Evolutionary conservation across 345 rosid species (phyloP).

Genomic region (Syzygium oleosum): DNA sequence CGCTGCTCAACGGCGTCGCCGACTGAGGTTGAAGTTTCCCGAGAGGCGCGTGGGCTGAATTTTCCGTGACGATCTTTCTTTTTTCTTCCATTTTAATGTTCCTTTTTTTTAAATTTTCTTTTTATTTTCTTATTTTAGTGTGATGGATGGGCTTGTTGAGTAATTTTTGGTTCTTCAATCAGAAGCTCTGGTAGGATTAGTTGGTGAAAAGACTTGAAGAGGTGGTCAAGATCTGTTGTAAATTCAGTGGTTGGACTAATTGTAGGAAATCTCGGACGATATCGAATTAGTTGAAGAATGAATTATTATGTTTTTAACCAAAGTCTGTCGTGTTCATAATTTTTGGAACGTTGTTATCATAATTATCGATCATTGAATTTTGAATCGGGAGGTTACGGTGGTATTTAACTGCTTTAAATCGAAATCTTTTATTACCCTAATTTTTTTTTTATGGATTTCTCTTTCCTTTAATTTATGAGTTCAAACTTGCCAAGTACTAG

Average conservation of each 20-base stretch:
- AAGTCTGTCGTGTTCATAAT: not conserved
- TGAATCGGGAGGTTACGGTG: not conserved
- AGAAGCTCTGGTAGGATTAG: not conserved
- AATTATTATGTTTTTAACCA: not conserved
- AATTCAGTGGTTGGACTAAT: constrained; percentile 12
- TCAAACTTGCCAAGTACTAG: not conserved
- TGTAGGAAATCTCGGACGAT: not conserved
- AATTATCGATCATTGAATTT: not conserved
- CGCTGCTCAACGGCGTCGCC: constrained; percentile 48
- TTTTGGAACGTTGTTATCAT: not conserved
- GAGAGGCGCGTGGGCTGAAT: not conserved
- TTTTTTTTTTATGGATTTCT: not conserved
- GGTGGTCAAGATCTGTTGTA: constrained; percentile 13
- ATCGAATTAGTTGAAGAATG: not conserved
- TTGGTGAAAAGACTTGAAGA: not conserved
- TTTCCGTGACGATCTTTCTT: not conserved
- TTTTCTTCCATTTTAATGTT: not conserved
- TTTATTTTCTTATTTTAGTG: not conserved
- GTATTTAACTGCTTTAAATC: not conserved
- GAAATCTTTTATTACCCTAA: not conserved
- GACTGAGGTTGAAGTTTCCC: constrained; percentile 4
- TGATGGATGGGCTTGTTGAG: not conserved
- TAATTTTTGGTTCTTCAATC: not conserved
- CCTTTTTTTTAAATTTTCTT: not conserved
- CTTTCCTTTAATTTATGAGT: not conserved